A percentile compares a stretch with the other conserved stretches of the same genome.
Evolutionary conservation across 2,329 filamentous ascomycete genomes (phyloP).

Genomic region (Neocucurbitaria cava): DNA sequence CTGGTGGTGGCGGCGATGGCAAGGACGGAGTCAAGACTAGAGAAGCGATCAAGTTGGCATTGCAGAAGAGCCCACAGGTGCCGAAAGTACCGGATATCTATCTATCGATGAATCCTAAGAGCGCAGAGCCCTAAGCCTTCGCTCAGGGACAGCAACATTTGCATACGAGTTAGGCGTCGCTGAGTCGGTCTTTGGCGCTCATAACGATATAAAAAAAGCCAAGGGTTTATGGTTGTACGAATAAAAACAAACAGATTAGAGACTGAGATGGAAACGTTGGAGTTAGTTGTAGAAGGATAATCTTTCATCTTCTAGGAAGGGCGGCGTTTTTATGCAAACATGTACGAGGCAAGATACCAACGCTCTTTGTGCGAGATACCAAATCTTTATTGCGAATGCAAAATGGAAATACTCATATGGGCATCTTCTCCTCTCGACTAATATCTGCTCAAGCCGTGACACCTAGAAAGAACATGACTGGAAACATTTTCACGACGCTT

Average conservation of each 20-base stretch:
- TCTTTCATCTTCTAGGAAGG: neutral
- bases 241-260: neutral
- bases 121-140: conserved; percentile 35
- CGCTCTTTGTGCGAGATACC: conserved; percentile 21
- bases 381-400: conserved; percentile 6
- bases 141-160: neutral
- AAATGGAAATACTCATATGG: conserved; percentile 4
- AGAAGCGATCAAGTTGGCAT: conserved; percentile 43
- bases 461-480: too few species aligned
- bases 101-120: conserved; percentile 45
- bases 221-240: neutral
- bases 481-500: too few species aligned
- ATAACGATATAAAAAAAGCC: neutral
- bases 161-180: neutral
- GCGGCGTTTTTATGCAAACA: neutral
- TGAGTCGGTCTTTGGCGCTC: neutral
- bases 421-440: neutral
- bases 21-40: conserved; percentile 49
- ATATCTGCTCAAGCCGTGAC: neutral
- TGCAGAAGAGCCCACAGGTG: conserved; percentile 55
- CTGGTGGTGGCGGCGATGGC: conserved; percentile 59
- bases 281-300: neutral
- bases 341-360: neutral
- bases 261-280: neutral
- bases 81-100: conserved; percentile 58